Percentiles rank a stretch among this genome's conserved stretches.
These are phyloP conservation scores for Dianthus caryophyllus DNA, from an alignment of 148 eudicot genomes.

Conservation along the genomic window DNA sequence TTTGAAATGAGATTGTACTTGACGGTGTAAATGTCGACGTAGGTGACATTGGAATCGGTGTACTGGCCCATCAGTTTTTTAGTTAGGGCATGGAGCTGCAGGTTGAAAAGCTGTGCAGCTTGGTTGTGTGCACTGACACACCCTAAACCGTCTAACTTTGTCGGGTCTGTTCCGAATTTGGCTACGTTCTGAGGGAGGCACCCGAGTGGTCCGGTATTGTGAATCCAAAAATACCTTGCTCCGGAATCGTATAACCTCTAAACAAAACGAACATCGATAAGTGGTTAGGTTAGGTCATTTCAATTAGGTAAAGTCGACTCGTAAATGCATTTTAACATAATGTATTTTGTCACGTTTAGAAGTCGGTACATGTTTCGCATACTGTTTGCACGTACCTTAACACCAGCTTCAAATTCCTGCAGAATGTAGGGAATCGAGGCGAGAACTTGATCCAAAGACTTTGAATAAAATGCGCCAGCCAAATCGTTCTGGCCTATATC, in stretches of 20 bases:
- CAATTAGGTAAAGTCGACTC: too few relatives aligned
- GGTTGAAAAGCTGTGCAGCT: constrained; percentile 75
- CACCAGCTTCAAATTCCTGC: constrained; percentile 69
- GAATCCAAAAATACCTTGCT: constrained; percentile 90
- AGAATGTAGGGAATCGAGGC: constrained; percentile 72
- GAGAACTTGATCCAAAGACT: constrained; percentile 70
- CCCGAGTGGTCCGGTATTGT: constrained; percentile 92
- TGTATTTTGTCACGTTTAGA: background rate
- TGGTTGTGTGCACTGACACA: constrained; percentile 79
- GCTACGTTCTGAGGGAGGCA: constrained; percentile 77
- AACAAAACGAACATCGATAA: background rate
- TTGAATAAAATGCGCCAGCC: constrained; percentile 80
- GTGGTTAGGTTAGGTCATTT: too few relatives aligned
- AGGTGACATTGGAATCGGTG: constrained; percentile 65
- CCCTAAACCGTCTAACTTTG: constrained; percentile 71
- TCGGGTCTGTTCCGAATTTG: constrained; percentile 62
- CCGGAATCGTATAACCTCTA: constrained; percentile 75
- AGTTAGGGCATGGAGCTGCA: constrained; percentile 75
- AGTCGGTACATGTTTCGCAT: background rate
- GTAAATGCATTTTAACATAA: too few relatives aligned
- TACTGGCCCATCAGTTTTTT: constrained; percentile 64
- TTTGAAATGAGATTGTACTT: constrained; percentile 72
- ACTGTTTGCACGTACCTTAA: constrained; percentile 36
- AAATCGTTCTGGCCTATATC: constrained; percentile 97
- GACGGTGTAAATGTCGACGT: constrained; percentile 70